A percentile compares a stretch with the other conserved stretches of the same genome.
Conservation (phyloP, 2,329 filamentous ascomycete genomes). For the Lomentospora prolificans region DNA sequence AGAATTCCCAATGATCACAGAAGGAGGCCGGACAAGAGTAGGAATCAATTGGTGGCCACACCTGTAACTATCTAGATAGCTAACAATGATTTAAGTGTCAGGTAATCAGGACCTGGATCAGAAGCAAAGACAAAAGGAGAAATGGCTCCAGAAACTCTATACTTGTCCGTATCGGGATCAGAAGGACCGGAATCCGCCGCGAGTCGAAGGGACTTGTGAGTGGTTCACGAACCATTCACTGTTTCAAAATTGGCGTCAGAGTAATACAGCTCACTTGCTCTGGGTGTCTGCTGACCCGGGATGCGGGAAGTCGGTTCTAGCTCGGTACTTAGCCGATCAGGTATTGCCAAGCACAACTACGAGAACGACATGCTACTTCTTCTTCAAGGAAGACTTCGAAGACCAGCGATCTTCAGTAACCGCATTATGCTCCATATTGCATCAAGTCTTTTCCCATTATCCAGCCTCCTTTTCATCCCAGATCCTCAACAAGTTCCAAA, state of each 20-base stretch:
- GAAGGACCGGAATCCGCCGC: constrained; percentile 22
- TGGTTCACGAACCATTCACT: constrained; percentile 13
- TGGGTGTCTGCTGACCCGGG: constrained; percentile 32
- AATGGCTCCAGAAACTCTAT: neutral
- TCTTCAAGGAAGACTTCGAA: constrained; percentile 32
- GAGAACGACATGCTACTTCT: constrained; percentile 28
- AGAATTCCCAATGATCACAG: neutral
- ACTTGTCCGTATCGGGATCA: constrained; percentile 14
- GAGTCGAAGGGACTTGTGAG: constrained; percentile 13
- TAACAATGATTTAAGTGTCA: too few relatives aligned
- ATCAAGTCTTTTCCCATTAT: constrained; percentile 23
- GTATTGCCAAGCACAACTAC: constrained; percentile 13
- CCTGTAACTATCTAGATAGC: too few relatives aligned
- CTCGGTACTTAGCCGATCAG: constrained; percentile 24
- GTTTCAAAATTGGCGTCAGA: constrained; percentile 14
- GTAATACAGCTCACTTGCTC: constrained; percentile 12
- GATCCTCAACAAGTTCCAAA: constrained; percentile 11
- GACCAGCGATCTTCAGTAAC: constrained; percentile 20
- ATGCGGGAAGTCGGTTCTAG: constrained; percentile 33
- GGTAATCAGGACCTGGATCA: too few relatives aligned
- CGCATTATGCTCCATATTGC: constrained; percentile 25
- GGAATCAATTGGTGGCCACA: neutral
- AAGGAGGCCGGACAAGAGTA: neutral
- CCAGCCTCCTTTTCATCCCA: constrained; percentile 15
- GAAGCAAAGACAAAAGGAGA: too few relatives aligned